These are phyloP conservation scores for Sporothrix dimorphospora DNA, from an alignment of 2,329 filamentous ascomycete species.

Conservation along the genomic window DNA sequence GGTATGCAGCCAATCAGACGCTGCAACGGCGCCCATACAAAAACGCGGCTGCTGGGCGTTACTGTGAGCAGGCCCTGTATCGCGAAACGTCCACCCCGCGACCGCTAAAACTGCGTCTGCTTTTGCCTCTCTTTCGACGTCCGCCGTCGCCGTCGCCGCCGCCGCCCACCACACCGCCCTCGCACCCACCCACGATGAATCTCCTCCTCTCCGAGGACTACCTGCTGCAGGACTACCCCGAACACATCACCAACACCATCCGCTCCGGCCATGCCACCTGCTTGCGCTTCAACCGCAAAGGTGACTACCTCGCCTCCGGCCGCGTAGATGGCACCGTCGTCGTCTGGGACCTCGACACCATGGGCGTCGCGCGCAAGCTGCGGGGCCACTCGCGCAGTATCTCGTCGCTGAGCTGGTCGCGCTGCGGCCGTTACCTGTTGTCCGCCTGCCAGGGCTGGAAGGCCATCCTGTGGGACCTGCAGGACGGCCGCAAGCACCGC, in stretches of 20 bases:
- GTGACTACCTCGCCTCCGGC: constrained; percentile 92
- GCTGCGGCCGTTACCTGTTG: constrained; percentile 85
- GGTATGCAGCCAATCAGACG: not conserved
- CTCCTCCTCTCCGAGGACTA: constrained; percentile 64
- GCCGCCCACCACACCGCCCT: not conserved
- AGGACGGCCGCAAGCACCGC: constrained; percentile 68
- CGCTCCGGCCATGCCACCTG: constrained; percentile 70
- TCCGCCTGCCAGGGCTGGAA: constrained; percentile 97
- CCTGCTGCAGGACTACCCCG: constrained; percentile 80
- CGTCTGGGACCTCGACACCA: constrained; percentile 96
- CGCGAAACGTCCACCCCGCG: constrained; percentile 15
- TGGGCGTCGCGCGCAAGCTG: constrained; percentile 92
- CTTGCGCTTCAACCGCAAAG: constrained; percentile 87
- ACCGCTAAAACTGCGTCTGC: constrained; percentile 10
- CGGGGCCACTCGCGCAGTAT: constrained; percentile 92
- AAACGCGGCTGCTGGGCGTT: constrained; percentile 17
- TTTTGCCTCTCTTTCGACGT: not conserved
- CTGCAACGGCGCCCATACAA: no score
- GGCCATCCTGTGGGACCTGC: constrained; percentile 91
- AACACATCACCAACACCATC: constrained; percentile 84
- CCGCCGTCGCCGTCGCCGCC: not conserved
- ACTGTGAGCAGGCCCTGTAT: no score
- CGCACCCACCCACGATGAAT: constrained; percentile 53
- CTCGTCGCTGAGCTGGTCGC: constrained; percentile 93
- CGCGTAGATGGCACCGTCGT: constrained; percentile 93